Evolutionary conservation across 371 early-diverging fungal genomes (phyloP).

Genomic region (Phascolomyces articulosus): DNA sequence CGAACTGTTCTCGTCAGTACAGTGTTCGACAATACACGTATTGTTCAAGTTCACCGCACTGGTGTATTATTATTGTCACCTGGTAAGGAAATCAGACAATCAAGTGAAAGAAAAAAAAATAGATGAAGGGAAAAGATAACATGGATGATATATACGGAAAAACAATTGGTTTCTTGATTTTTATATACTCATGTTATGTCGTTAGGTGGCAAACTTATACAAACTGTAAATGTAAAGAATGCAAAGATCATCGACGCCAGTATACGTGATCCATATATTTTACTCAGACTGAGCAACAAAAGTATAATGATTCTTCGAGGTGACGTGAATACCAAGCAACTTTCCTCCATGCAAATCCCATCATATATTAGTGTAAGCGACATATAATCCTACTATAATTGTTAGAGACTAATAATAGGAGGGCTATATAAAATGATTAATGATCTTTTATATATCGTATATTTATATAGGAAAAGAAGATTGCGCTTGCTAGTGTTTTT

Average conservation of each 20-base stretch:
- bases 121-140: not conserved
- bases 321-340: conserved; percentile 53
- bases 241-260: conserved; percentile 70
- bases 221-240: conserved; percentile 66
- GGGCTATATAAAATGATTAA: not conserved
- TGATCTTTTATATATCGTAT: not conserved
- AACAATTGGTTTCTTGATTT: not conserved
- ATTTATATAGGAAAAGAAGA: conserved; percentile 37
- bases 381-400: conserved; percentile 31
- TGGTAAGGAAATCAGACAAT: conserved; percentile 27
- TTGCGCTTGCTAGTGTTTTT: conserved; percentile 61
- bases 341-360: conserved; percentile 39
- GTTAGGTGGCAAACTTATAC: conserved; percentile 63
- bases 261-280: conserved; percentile 81
- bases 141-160: not conserved
- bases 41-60: conserved; percentile 80
- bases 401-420: not conserved
- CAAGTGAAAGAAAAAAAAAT: not conserved
- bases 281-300: conserved; percentile 71
- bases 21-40: conserved; percentile 62
- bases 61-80: conserved; percentile 74
- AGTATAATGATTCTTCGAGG: conserved; percentile 64
- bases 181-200: not conserved
- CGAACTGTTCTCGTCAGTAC: conserved; percentile 80
- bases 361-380: too few species aligned